Conservation (phyloP, 495 filamentous ascomycete genomes). For the Penicillium turbatum region DNA sequence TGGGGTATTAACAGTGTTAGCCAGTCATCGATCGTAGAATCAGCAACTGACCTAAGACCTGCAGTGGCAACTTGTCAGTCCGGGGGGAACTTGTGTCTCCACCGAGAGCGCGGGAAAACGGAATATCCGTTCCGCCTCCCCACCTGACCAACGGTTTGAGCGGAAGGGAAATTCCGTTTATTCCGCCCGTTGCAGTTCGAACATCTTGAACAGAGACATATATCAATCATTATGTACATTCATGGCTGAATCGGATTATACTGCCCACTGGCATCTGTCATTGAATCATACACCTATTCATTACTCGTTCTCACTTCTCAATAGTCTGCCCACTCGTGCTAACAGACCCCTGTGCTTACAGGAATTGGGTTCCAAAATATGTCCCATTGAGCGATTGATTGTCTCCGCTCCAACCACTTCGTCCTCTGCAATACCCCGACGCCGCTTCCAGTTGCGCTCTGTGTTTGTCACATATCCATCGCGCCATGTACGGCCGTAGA, state of each 20-base stretch:
- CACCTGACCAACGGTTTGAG: background rate
- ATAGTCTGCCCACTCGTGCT: background rate
- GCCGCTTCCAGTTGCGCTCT: slow-evolving; percentile 28
- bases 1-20: background rate
- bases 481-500: slow-evolving; percentile 21
- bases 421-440: slow-evolving; percentile 20
- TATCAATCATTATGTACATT: too few species aligned
- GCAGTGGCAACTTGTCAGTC: background rate
- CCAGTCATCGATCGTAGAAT: slow-evolving; percentile 8
- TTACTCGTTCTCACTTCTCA: too few species aligned
- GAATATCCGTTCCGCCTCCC: slow-evolving; percentile 12
- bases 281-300: too few species aligned
- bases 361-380: background rate
- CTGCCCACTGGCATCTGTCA: too few species aligned
- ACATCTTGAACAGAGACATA: too few species aligned
- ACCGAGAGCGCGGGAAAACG: background rate
- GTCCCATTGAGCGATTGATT: slow-evolving; percentile 12
- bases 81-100: background rate
- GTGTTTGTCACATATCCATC: slow-evolving; percentile 29
- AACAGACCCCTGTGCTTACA: too few species aligned
- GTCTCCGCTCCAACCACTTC: slow-evolving; percentile 5
- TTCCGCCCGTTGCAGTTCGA: too few species aligned
- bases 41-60: background rate
- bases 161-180: background rate
- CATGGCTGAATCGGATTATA: too few species aligned